Conservation (phyloP, 2,329 filamentous ascomycete species). For the Fragosphaeria purpurea region DNA sequence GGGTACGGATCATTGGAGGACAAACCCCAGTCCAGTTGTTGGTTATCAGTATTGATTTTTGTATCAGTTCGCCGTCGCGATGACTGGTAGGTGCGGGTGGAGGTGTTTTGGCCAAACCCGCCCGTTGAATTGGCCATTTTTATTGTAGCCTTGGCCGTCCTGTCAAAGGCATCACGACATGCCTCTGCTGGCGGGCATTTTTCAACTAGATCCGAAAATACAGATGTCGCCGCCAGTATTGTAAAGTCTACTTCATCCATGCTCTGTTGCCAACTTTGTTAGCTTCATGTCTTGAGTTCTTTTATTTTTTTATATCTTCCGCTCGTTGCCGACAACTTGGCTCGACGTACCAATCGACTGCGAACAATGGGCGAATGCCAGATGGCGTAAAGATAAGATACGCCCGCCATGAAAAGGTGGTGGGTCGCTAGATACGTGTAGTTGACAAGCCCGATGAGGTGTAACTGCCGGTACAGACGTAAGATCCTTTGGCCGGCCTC, state of each 20-base stretch:
- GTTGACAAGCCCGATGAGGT: conserved; percentile 80
- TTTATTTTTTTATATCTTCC: not conserved
- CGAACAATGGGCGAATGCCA: conserved; percentile 91
- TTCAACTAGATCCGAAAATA: conserved; percentile 81
- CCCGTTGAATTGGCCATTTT: conserved; percentile 88
- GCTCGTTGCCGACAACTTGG: not conserved
- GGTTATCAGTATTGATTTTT: conserved; percentile 17
- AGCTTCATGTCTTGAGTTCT: conserved; percentile 11
- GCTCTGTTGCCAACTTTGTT: conserved; percentile 36
- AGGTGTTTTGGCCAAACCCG: conserved; percentile 52
- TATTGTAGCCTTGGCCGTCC: conserved; percentile 90
- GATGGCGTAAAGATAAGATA: conserved; percentile 92
- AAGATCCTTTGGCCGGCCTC: conserved; percentile 90
- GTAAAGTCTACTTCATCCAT: conserved; percentile 98
- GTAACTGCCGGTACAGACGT: conserved; percentile 80
- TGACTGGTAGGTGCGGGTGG: conserved; percentile 5
- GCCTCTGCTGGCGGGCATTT: conserved; percentile 94
- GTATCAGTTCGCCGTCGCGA: conserved; percentile 17
- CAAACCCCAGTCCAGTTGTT: conserved; percentile 12
- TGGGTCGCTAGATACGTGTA: conserved; percentile 95
- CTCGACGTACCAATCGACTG: conserved; percentile 62
- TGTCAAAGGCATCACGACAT: conserved; percentile 86
- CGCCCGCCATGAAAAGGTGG: conserved; percentile 93
- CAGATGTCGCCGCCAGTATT: conserved; percentile 83
- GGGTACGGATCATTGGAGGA: conserved; percentile 3